A percentile compares a stretch with the other conserved stretches of the same genome.
Evolutionary conservation across 2,329 filamentous ascomycete genomes (phyloP).

Genomic region (Aspergillus cejpii): DNA sequence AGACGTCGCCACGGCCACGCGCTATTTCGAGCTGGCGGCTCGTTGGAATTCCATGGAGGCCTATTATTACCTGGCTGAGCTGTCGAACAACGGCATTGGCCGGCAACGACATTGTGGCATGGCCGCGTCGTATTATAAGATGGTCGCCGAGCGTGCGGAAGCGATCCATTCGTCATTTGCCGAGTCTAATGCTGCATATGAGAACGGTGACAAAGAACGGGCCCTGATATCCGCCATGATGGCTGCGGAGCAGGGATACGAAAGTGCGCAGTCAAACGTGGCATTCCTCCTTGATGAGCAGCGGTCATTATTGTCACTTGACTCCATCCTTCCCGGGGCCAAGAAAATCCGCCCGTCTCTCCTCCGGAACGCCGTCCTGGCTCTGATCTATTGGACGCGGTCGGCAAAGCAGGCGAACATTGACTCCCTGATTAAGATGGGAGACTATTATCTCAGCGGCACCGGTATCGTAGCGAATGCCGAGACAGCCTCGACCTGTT

Average conservation of each 20-base stretch:
- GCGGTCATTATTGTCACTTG: constrained; percentile 54
- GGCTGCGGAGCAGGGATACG: constrained; percentile 88
- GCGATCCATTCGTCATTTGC: constrained; percentile 67
- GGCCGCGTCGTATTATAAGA: constrained; percentile 76
- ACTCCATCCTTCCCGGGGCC: constrained; percentile 47
- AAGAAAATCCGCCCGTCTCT: constrained; percentile 40
- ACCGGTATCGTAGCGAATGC: constrained; percentile 65
- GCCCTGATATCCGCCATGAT: constrained; percentile 77
- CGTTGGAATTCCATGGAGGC: constrained; percentile 79
- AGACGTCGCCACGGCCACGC: constrained; percentile 68
- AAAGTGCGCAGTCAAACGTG: constrained; percentile 82
- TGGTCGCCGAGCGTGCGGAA: constrained; percentile 67
- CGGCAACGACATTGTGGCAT: constrained; percentile 70
- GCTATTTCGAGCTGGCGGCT: constrained; percentile 82
- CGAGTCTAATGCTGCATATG: constrained; percentile 77
- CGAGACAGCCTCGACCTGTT: constrained; percentile 87
- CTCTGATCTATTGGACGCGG: constrained; percentile 88
- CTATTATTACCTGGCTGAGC: constrained; percentile 85
- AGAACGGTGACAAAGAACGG: constrained; percentile 68
- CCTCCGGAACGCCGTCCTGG: constrained; percentile 57
- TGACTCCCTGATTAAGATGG: constrained; percentile 94
- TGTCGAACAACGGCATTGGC: constrained; percentile 72
- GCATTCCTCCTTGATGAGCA: constrained; percentile 76
- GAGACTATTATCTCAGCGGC: constrained; percentile 88
- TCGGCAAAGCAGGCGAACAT: constrained; percentile 90